Percentiles rank a stretch among this genome's conserved stretches.
phyloP scores from a whole-genome alignment of 495 filamentous ascomycete species.

The Beverwykella pulmonaria region DNA sequence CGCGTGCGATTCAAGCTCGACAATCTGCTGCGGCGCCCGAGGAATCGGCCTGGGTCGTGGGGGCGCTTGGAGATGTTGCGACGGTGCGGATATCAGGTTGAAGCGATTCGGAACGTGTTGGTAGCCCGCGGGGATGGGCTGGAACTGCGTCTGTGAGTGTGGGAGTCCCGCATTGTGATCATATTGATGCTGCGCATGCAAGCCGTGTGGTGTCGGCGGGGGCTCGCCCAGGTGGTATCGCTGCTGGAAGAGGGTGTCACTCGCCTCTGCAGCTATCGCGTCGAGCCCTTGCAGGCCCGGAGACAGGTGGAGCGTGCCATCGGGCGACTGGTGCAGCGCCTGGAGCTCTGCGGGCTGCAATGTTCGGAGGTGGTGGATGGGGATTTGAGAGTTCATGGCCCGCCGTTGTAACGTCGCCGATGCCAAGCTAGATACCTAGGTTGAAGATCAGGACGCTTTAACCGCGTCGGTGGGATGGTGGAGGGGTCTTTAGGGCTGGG shows the following conservation, averaged over 20 bases:
- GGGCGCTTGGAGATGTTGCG: conserved; percentile 4
- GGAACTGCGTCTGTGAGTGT: conserved; percentile 17
- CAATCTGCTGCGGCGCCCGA: conserved; percentile 8
- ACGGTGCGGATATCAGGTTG: conserved; percentile 19
- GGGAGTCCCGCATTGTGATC: conserved; percentile 14
- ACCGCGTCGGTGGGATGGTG: background rate
- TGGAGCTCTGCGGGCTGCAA: conserved; percentile 23
- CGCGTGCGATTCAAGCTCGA: conserved; percentile 7
- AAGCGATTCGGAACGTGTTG: conserved; percentile 17
- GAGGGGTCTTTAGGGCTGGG: background rate
- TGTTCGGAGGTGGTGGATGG: conserved; percentile 16
- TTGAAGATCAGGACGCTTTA: background rate
- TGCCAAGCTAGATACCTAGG: background rate
- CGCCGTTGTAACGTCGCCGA: background rate
- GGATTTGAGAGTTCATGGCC: conserved; percentile 11
- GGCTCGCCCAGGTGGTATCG: conserved; percentile 22
- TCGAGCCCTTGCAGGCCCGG: conserved; percentile 28
- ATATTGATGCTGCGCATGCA: conserved; percentile 24
- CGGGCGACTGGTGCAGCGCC: conserved; percentile 28
- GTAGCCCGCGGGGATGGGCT: conserved; percentile 11
- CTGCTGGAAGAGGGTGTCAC: conserved; percentile 29
- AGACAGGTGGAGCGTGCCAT: conserved; percentile 18
- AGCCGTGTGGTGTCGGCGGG: conserved; percentile 1
- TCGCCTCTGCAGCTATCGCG: conserved; percentile 14
- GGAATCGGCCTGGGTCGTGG: conserved; percentile 2